Percentiles rank a stretch among this genome's conserved stretches.
Evolutionary conservation across 257 asterid species (phyloP).

Genomic region (Solanum tacnaense): DNA sequence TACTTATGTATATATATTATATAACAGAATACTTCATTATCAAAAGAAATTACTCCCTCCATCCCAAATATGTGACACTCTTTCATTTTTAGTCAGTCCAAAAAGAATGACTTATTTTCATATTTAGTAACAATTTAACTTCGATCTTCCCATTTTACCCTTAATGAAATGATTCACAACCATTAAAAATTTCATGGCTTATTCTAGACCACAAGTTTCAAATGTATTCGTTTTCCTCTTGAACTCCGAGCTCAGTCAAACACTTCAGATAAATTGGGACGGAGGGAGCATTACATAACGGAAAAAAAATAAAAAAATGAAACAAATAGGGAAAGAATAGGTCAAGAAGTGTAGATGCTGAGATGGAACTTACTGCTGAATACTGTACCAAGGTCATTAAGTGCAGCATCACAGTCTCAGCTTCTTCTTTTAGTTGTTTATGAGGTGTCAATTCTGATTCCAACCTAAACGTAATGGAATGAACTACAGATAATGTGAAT

Average conservation of each 20-base stretch:
- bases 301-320: neutral
- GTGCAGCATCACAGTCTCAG: constrained; percentile 60
- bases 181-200: neutral
- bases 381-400: constrained; percentile 75
- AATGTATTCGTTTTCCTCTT: neutral
- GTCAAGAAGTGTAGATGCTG: neutral
- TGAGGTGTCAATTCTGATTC: constrained; percentile 66
- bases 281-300: neutral
- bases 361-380: constrained; percentile 64
- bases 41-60: neutral
- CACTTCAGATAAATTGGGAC: neutral
- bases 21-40: neutral
- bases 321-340: neutral
- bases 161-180: neutral
- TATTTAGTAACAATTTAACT: neutral
- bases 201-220: neutral
- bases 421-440: constrained; percentile 72
- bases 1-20: neutral
- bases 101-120: neutral
- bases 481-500: constrained; percentile 20
- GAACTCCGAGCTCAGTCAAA: neutral
- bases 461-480: constrained; percentile 42
- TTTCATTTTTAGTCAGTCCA: neutral
- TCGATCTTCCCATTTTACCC: neutral
- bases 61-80: neutral